phyloP scores from a whole-genome alignment of 441 rosid genomes.

The Croton laevigatus region DNA sequence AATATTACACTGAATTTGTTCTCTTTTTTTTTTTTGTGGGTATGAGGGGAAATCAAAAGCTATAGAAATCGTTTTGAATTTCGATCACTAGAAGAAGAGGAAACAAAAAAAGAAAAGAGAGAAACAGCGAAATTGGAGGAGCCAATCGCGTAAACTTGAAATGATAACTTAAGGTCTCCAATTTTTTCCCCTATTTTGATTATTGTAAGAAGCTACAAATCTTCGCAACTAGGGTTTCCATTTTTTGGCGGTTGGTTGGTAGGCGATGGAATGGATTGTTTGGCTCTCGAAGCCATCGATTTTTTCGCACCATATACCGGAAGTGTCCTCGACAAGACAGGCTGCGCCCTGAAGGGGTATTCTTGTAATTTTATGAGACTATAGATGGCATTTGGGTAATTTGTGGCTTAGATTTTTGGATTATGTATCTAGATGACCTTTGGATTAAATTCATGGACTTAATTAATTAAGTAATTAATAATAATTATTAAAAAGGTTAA shows the following conservation, averaged over 20 bases:
- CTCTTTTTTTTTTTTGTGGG: too few relatives aligned
- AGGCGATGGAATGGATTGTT: not conserved
- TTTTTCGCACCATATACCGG: constrained; percentile 1
- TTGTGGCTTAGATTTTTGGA: too few relatives aligned
- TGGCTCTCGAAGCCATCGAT: constrained; percentile 11
- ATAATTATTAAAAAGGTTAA: too few relatives aligned
- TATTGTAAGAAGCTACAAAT: not conserved
- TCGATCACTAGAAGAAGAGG: not conserved
- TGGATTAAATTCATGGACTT: not conserved
- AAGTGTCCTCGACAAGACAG: not conserved
- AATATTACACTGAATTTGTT: too few relatives aligned
- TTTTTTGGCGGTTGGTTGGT: constrained; percentile 21
- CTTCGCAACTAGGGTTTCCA: constrained; percentile 13
- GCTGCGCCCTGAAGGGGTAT: not conserved
- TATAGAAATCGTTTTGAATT: not conserved
- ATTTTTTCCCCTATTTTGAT: not conserved
- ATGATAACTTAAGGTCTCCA: not conserved
- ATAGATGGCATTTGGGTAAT: not conserved
- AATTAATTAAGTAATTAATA: too few relatives aligned
- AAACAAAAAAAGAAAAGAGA: not conserved
- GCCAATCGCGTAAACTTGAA: constrained; percentile 2
- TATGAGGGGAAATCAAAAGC: not conserved
- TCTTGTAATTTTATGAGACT: not conserved
- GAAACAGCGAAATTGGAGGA: constrained; percentile 9
- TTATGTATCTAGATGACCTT: too few relatives aligned